Evolutionary conservation across 2,329 filamentous ascomycete genomes (phyloP).

Genomic region (Zymoseptoria tritici): DNA sequence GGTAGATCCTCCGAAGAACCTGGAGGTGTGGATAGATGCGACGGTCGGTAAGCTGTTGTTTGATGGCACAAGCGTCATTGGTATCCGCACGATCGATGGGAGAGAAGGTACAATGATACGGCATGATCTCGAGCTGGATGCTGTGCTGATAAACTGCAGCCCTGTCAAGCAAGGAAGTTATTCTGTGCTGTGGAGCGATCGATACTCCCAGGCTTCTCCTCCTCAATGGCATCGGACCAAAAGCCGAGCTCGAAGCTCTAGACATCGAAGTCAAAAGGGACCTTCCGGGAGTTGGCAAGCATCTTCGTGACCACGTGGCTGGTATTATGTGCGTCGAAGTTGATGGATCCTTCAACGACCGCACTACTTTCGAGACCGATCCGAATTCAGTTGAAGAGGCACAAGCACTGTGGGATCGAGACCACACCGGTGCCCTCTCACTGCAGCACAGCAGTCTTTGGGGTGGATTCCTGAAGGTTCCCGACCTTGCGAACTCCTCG

Average conservation of each 20-base stretch:
- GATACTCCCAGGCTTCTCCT: slow-evolving; percentile 45
- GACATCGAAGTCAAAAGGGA: slow-evolving; percentile 50
- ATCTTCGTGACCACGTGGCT: slow-evolving; percentile 48
- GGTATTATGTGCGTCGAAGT: slow-evolving; percentile 26
- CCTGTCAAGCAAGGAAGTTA: slow-evolving; percentile 32
- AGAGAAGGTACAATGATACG: slow-evolving; percentile 17
- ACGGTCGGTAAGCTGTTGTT: slow-evolving; percentile 44
- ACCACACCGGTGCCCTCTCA: background rate
- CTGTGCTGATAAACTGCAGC: background rate
- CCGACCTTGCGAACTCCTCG: slow-evolving; percentile 30
- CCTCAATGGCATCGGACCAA: slow-evolving; percentile 51
- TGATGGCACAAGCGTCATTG: slow-evolving; percentile 39
- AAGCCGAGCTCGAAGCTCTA: slow-evolving; percentile 45
- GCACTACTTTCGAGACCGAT: slow-evolving; percentile 15
- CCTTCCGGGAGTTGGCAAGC: slow-evolving; percentile 53
- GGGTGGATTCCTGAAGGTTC: slow-evolving; percentile 15
- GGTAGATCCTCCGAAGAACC: slow-evolving; percentile 38
- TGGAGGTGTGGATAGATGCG: slow-evolving; percentile 45
- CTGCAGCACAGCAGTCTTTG: slow-evolving; percentile 6
- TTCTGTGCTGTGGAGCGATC: slow-evolving; percentile 33
- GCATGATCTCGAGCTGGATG: slow-evolving; percentile 8
- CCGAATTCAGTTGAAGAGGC: slow-evolving; percentile 33
- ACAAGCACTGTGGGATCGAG: background rate
- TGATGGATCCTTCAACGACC: slow-evolving; percentile 41
- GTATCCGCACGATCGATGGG: slow-evolving; percentile 26